Base-by-base conservation (phyloP, 305 asterid genomes). In the Fraxinus paxiana region DNA sequence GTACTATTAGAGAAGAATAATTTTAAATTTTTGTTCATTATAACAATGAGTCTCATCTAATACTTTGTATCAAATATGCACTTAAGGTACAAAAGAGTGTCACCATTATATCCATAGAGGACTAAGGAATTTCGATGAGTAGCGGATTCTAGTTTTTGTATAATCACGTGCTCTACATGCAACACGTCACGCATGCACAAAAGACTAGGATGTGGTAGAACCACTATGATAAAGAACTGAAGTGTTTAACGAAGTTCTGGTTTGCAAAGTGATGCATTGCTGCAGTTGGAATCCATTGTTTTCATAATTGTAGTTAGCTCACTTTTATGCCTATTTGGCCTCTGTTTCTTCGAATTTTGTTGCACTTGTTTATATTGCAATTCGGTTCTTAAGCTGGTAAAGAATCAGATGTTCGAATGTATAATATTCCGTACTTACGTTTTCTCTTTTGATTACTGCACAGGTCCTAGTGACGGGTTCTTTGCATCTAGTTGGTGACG, bases 401-500 rank as follows among this genome's bases (percentile, higher is more conserved):
- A 24, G 31, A 59, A 20, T 61, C n/a, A 22, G 71, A 63, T 22
- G 72, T 9, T 63, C 35, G 8, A 63, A 9, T 63, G 35, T 24
- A 63, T 24, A 59, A 35, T 63, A 17, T 20, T 22, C 20, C 61
- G 51, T 24, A 1, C 37, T 51, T 70, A 31, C 20, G 24, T 56
- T 26, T 69, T 67, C 51, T 74, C 51, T 2, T 48, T 7, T 48
- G 9, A 73, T 78, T 78, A 82, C 79, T 73, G 84, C 43, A 79
- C 88, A 93, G 98, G 98, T 95, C 63, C 87, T 93, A 38, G 98
- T 95, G 81, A 93, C 97, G 1, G 98, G 98, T 28, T 95, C 98
- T 13, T 82, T 93, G 69, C 98, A 95, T 90, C 88, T 95, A 79
- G 94, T 95, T 56, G 97, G 98, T 24, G 98, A 95, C 76, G 91